Evolutionary conservation across 306 rosid species (phyloP).

Genomic region (Trifolium subterraneum): DNA sequence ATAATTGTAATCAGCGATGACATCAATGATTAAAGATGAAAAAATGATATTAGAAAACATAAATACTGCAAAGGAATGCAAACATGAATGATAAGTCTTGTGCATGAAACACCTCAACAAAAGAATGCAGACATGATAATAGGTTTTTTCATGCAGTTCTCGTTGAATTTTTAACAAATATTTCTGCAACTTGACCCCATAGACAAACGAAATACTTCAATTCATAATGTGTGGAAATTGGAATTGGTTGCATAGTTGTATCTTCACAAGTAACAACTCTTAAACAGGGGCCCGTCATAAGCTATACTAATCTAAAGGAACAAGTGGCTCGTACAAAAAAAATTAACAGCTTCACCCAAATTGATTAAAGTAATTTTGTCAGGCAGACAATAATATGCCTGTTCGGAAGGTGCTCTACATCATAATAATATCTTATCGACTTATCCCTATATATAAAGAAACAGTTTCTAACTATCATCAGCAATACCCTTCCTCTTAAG

Average conservation of each 20-base stretch:
- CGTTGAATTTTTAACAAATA: background rate
- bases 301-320: no score
- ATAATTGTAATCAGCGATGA: conserved; percentile 36
- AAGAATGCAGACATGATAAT: background rate
- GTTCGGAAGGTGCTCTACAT: conserved; percentile 6
- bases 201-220: background rate
- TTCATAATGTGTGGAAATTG: background rate
- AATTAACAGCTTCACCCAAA: background rate
- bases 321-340: no score
- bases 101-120: background rate
- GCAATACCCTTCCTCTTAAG: conserved; percentile 3
- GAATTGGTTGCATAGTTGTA: background rate
- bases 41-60: background rate
- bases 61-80: conserved; percentile 5
- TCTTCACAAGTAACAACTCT: no score
- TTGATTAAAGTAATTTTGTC: background rate
- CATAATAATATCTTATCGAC: background rate
- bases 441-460: conserved; percentile 1
- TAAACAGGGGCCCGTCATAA: no score
- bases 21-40: conserved; percentile 32
- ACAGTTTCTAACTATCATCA: conserved; percentile 7
- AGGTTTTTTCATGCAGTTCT: background rate
- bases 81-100: background rate
- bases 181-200: background rate
- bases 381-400: background rate